These are phyloP conservation scores for Theileria luwenshuni DNA, from an alignment of 169 alveolate species.

Conservation along the genomic window DNA sequence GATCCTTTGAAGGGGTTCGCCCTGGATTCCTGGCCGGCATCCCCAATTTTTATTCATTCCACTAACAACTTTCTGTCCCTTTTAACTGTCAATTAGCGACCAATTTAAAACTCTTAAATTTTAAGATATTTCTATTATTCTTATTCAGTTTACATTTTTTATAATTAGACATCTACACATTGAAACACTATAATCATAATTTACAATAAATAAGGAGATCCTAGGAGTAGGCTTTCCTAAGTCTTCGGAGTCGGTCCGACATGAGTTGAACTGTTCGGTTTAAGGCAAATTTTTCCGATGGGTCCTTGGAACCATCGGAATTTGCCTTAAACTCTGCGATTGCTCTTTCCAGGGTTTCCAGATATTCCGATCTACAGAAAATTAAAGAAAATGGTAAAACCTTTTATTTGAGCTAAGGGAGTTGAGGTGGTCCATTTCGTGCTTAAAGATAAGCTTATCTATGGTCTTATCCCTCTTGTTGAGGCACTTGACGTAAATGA, in stretches of 20 bases:
- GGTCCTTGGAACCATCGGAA: not conserved
- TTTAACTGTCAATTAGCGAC: not conserved
- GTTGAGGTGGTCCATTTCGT: slow-evolving; percentile 1
- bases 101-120: no score
- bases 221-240: not conserved
- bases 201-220: not conserved
- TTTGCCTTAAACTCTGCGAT: not conserved
- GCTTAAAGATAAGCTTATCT: slow-evolving; percentile 11
- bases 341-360: not conserved
- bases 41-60: not conserved
- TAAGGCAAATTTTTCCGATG: slow-evolving; percentile 5
- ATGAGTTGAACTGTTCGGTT: not conserved
- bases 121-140: no score
- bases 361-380: not conserved
- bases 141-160: not conserved
- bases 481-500: slow-evolving; percentile 9
- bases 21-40: not conserved
- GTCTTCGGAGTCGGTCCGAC: not conserved
- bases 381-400: not conserved
- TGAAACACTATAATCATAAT: not conserved
- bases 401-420: not conserved
- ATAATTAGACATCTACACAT: not conserved
- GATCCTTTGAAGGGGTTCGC: no score
- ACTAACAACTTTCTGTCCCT: not conserved
- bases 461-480: slow-evolving; percentile 1